These are phyloP conservation scores for Sphenostylis stenocarpa DNA, from an alignment of 306 rosid species.

Conservation along the genomic window DNA sequence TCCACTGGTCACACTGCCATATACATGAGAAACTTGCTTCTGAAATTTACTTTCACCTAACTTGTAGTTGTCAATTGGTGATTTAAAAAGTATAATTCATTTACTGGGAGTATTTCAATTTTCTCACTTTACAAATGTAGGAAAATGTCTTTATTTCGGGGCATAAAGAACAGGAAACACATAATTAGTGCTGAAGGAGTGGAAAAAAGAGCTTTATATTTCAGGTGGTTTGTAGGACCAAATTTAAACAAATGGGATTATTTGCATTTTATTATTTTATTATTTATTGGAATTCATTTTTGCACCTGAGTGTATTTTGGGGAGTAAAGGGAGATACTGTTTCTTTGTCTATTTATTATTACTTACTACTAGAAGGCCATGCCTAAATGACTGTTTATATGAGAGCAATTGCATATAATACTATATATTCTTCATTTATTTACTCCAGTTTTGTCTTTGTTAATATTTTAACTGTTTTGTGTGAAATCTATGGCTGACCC, in stretches of 20 bases:
- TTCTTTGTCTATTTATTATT: conserved; percentile 7
- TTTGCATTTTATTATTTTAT: neutral
- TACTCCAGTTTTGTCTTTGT: neutral
- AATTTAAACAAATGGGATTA: neutral
- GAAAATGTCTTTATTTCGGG: neutral
- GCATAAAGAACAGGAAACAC: neutral
- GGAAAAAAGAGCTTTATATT: neutral
- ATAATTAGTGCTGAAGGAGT: neutral
- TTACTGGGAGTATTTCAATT: neutral
- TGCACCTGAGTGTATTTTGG: neutral
- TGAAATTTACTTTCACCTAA: conserved; percentile 10
- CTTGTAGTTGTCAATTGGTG: neutral
- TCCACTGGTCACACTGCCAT: neutral
- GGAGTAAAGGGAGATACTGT: neutral
- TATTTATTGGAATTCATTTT: neutral
- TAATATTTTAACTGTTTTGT: neutral
- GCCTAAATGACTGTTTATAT: neutral
- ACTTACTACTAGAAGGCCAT: conserved; percentile 8
- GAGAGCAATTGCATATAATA: neutral
- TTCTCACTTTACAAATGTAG: neutral
- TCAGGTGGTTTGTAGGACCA: neutral
- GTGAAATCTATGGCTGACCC: conserved; percentile 28
- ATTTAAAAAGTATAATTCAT: conserved; percentile 10
- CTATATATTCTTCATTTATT: neutral
- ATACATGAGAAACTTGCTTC: neutral